Evolutionary conservation across 2,329 filamentous ascomycete genomes (phyloP).

Genomic region (Pseudogymnoascus verrucosus): DNA sequence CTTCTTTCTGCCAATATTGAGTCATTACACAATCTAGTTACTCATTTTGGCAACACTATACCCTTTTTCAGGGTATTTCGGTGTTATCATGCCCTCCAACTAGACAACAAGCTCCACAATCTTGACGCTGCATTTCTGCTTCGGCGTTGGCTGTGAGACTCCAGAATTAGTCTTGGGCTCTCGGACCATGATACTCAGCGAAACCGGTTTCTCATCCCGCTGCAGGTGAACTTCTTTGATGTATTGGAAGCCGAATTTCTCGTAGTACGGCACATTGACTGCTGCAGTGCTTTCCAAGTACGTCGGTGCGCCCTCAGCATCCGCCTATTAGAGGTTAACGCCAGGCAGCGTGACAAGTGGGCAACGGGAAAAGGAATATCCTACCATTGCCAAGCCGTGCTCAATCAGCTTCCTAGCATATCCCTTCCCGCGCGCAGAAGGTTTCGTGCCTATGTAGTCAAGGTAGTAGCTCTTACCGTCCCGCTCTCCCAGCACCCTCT

Average conservation of each 20-base stretch:
- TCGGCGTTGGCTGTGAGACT: not conserved
- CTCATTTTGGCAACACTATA: not conserved
- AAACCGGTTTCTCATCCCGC: constrained; percentile 49
- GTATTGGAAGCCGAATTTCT: constrained; percentile 64
- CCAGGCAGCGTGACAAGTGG: not conserved
- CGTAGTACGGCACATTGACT: constrained; percentile 63
- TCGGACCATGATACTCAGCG: constrained; percentile 73
- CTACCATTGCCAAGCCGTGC: constrained; percentile 56
- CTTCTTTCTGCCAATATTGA: not conserved
- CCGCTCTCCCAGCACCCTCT: constrained; percentile 56
- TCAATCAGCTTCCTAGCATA: constrained; percentile 65
- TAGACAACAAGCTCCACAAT: constrained; percentile 38
- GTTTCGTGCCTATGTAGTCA: constrained; percentile 73
- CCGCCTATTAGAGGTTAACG: constrained; percentile 43
- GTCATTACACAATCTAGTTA: not conserved
- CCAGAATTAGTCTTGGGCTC: constrained; percentile 42
- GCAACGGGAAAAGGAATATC: constrained; percentile 19
- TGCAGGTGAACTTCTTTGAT: constrained; percentile 55
- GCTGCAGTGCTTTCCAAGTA: constrained; percentile 73
- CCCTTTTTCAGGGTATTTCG: constrained; percentile 2
- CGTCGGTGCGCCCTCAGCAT: constrained; percentile 57
- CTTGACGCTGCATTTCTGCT: not conserved
- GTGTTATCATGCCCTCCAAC: constrained; percentile 20
- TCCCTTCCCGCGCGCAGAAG: constrained; percentile 58
- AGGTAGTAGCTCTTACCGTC: constrained; percentile 70